Evolutionary conservation across 768 basidiomycete species (phyloP).

Genomic region (Russula earlei): DNA sequence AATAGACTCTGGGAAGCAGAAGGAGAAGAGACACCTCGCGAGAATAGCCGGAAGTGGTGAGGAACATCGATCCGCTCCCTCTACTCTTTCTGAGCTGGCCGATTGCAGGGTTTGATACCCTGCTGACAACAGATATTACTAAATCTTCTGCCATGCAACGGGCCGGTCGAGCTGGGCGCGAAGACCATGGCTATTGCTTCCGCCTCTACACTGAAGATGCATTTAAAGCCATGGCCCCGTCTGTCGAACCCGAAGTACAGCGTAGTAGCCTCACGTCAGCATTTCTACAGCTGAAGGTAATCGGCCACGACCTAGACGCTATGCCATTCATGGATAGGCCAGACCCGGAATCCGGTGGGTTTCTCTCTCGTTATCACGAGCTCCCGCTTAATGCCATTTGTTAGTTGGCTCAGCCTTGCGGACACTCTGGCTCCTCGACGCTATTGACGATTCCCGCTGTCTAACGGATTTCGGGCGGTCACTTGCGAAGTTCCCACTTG

Average conservation of each 20-base stretch:
- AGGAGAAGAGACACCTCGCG: slow-evolving; percentile 83
- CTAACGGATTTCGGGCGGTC: slow-evolving; percentile 68
- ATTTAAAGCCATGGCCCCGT: slow-evolving; percentile 54
- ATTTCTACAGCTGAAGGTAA: slow-evolving; percentile 76
- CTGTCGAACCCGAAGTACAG: slow-evolving; percentile 83
- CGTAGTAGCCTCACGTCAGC: slow-evolving; percentile 79
- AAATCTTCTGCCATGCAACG: slow-evolving; percentile 89
- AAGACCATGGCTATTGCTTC: slow-evolving; percentile 84
- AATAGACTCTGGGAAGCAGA: slow-evolving; percentile 92
- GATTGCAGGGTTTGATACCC: slow-evolving; percentile 73
- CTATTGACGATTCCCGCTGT: slow-evolving; percentile 53
- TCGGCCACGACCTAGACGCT: slow-evolving; percentile 69
- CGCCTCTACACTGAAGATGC: slow-evolving; percentile 83
- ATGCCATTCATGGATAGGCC: slow-evolving; percentile 89
- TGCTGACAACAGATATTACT: slow-evolving; percentile 74
- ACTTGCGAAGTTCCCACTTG: slow-evolving; percentile 92
- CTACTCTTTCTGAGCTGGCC: background rate
- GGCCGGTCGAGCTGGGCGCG: slow-evolving; percentile 94
- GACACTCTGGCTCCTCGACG: slow-evolving; percentile 71
- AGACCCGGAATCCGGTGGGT: slow-evolving; percentile 61
- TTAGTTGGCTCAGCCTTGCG: slow-evolving; percentile 55
- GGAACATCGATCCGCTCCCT: background rate
- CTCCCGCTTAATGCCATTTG: background rate
- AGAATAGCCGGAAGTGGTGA: slow-evolving; percentile 59
- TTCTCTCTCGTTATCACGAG: background rate